Conservation (phyloP, 2,329 filamentous ascomycete genomes). For the Botryotinia convoluta region DNA sequence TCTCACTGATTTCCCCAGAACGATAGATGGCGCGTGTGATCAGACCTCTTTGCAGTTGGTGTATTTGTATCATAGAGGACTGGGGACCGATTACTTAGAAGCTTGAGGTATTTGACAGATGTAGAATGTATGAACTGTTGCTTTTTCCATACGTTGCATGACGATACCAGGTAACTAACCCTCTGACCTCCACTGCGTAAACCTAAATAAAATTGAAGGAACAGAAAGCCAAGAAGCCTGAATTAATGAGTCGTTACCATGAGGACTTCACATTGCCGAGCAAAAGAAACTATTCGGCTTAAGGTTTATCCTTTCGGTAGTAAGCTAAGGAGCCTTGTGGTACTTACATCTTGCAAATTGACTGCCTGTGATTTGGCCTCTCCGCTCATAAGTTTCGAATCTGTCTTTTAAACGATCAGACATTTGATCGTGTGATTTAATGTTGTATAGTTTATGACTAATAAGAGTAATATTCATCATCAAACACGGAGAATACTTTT, state of each 20-base stretch:
- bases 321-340: background rate
- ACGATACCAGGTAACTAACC: background rate
- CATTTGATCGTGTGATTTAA: background rate
- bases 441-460: background rate
- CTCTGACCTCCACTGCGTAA: background rate
- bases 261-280: background rate
- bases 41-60: background rate
- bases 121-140: background rate
- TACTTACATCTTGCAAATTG: background rate
- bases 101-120: background rate
- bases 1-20: background rate
- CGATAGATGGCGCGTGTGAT: background rate
- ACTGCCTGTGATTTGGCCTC: background rate
- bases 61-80: background rate
- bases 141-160: background rate
- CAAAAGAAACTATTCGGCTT: background rate
- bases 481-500: background rate
- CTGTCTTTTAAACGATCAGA: background rate
- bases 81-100: background rate
- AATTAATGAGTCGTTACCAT: background rate
- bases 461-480: background rate
- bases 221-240: background rate
- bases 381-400: background rate
- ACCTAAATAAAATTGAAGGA: background rate
- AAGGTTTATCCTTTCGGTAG: background rate